These are phyloP conservation scores for Blastocystis sp. DNA, from an alignment of 352 stramenopile genomes.

Conservation along the genomic window DNA sequence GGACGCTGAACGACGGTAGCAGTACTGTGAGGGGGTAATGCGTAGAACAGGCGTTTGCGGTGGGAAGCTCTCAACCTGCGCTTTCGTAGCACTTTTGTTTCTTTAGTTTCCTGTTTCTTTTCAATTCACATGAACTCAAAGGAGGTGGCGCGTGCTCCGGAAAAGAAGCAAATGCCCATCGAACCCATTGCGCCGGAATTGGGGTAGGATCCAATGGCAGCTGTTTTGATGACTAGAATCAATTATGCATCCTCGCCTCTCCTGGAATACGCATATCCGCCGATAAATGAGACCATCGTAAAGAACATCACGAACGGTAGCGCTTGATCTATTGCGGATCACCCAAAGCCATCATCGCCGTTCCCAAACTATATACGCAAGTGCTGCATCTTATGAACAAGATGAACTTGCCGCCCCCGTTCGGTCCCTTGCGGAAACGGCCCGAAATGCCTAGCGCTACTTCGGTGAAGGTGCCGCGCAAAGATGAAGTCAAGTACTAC, in stretches of 20 bases:
- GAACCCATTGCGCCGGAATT: conserved; percentile 63
- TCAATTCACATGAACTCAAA: not conserved
- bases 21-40: not conserved
- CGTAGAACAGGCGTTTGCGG: not conserved
- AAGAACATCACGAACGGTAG: conserved; percentile 82
- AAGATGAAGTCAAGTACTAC: conserved; percentile 58
- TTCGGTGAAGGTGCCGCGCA: not conserved
- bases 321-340: not conserved
- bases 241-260: conserved; percentile 80
- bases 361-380: conserved; percentile 83
- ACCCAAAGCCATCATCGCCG: conserved; percentile 78
- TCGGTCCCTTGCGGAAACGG: conserved; percentile 70
- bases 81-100: conserved; percentile 13
- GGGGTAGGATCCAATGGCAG: not conserved
- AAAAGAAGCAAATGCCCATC: not conserved
- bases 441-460: conserved; percentile 4
- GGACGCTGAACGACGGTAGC: not conserved
- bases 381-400: conserved; percentile 87
- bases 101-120: conserved; percentile 42
- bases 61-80: not conserved
- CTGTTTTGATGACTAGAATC: conserved; percentile 74
- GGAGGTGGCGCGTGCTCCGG: not conserved
- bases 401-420: conserved; percentile 82
- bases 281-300: conserved; percentile 78
- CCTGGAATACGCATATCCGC: conserved; percentile 83